Evolutionary conservation across 2,329 filamentous ascomycete species (phyloP), one percentile per base, ranked within the genome.

Genomic region (Dactylellina leptospora): DNA sequence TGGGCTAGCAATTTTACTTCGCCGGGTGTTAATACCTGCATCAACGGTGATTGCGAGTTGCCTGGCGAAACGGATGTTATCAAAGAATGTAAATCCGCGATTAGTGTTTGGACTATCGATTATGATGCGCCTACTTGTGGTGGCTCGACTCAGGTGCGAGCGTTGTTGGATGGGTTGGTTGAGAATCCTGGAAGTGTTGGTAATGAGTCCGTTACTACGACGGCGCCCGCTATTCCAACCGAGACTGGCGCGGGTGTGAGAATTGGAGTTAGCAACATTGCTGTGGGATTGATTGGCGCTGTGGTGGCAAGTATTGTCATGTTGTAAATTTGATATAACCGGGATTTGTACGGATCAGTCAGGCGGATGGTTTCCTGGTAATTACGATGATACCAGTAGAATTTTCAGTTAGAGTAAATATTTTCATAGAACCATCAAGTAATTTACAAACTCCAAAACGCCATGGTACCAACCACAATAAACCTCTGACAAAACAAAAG

Each of bases 41-140:
- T 84, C 74, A 84, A 85, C 51, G 84, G 83, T 0, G 81, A 85
- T 60, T 84, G 83, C 75, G 77, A 76, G 4, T 75, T 85, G n/a
- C 82, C 82, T 0, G 83, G 83, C 0, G 84, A 85, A 79, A 84
- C 82, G 0, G 80, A 79, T 38, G 78, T 84, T 1, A 80, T 85
- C 9, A 79, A 80, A 53, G 77, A 79, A 11, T 82, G 81, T 0
- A 82, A 79, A 40, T 77, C 81, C 1, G 78, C 79, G 11, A 80
- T 85, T 1, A 81, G 78, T 0, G 78, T 84, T 0, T 85, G 84
- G 66, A 84, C 82, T 0, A 80, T 84, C 18, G 83, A 85, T 62
- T 84, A 84, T 71, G 80, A 82, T 74, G 83, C 83, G 4, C 84
- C 83, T 1, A 76, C 70, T 23, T 78, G 74, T 27, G 68, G 59